Percentiles rank a stretch among this genome's conserved stretches.
phyloP scores from a whole-genome alignment of 768 basidiomycete species.

The Amanita jacksonii region DNA sequence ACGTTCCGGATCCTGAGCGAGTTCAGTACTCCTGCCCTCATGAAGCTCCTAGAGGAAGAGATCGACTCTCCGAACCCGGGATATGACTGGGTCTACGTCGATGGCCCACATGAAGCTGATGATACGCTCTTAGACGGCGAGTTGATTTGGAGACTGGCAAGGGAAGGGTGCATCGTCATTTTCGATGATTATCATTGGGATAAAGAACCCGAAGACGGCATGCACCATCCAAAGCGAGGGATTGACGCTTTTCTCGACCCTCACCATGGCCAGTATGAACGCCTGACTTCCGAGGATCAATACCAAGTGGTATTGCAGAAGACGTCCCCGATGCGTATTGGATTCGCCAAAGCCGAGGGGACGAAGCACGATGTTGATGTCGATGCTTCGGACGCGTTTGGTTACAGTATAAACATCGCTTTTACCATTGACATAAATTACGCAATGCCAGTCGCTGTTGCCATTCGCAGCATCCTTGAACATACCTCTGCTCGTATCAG shows the following conservation, averaged over 20 bases:
- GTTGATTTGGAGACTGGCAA: slow-evolving; percentile 45
- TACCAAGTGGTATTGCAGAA: slow-evolving; percentile 51
- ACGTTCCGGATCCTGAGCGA: slow-evolving; percentile 35
- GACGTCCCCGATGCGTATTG: slow-evolving; percentile 40
- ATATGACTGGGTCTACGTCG: slow-evolving; percentile 52
- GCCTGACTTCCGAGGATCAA: slow-evolving; percentile 23
- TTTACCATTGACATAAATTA: slow-evolving; percentile 33
- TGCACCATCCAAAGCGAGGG: slow-evolving; percentile 45
- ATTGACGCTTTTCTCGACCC: slow-evolving; percentile 45
- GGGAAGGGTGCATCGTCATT: slow-evolving; percentile 39
- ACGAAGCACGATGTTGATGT: background rate
- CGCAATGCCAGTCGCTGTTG: slow-evolving; percentile 39
- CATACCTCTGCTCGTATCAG: slow-evolving; percentile 29
- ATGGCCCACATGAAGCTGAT: slow-evolving; percentile 50
- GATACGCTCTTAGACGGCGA: slow-evolving; percentile 56
- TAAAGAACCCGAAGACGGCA: slow-evolving; percentile 34
- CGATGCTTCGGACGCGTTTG: slow-evolving; percentile 17
- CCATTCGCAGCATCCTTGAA: slow-evolving; percentile 31
- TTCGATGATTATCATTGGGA: slow-evolving; percentile 54
- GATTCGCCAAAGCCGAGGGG: slow-evolving; percentile 26
- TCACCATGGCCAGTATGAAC: slow-evolving; percentile 38
- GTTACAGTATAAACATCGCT: slow-evolving; percentile 40
- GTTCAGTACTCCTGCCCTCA: slow-evolving; percentile 46
- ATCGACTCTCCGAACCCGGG: slow-evolving; percentile 25
- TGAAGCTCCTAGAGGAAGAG: slow-evolving; percentile 38